Base-by-base conservation (phyloP, 139 green algal species). In the Zygnema cylindricum region DNA sequence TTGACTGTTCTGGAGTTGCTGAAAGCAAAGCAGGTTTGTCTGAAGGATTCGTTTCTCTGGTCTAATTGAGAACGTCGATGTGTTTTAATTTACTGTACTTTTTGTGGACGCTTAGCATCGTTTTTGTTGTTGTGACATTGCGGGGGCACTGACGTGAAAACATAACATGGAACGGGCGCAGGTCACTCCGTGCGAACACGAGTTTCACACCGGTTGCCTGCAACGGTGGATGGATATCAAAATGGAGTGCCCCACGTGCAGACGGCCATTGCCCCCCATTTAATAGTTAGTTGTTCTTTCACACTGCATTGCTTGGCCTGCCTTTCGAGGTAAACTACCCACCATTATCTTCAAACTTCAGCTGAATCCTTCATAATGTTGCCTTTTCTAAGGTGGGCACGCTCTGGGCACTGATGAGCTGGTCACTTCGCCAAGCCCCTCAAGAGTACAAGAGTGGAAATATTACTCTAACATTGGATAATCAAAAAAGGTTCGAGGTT, bases 181-280 rank as follows among this genome's bases (percentile, higher is more conserved):
- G 92, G 83, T 98, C 35, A 98, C 96, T 1, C 96, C 96, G 0
- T 98, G 96, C 81, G 86, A 95, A 69, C 96, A 98, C 89, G 94
- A 97, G 81, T 98, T 98, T 88, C 96, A 98, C 86, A 55, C 82
- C 0, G 55, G 92, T 1, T 98, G 96, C 88, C 87, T 98, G 69
- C 73, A 93, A 69, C 91, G 92, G 0, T 98, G 96, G 96, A 97
- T 98, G 93, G 93, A 95, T n/a, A 90, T 98, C 36, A 98, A 98
- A 82, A 94, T 94, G 86, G 94, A 96, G 87, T 98, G 96, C 89
- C 96, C 96, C 1, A 97, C 94, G 0, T 98, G 96, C 92, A 91
- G 96, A 22, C 82, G 92, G 0, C 54, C 55, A 25, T 89, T 98
- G 92, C 96, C 96, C 0, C 93, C 96, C 23, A 69, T 94, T n/a